phyloP scores from a whole-genome alignment of 805 yeast species.

The Wilhelminamyces savonicus region DNA sequence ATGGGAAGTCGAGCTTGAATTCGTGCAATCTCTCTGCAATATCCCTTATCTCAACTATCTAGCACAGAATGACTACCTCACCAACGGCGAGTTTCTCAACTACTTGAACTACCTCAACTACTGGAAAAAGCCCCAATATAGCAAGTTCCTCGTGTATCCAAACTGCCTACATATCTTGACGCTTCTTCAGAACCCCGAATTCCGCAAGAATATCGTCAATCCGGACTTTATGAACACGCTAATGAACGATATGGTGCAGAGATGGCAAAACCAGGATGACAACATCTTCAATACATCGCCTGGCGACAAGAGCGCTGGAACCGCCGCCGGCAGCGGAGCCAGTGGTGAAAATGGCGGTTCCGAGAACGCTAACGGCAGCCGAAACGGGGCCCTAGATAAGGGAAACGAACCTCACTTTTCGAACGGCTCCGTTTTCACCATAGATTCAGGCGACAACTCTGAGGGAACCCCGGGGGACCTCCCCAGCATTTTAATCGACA shows the following conservation, averaged over 20 bases:
- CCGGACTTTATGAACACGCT: conserved; percentile 51
- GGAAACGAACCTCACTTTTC: no score
- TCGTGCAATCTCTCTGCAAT: conserved; percentile 88
- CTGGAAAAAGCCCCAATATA: conserved; percentile 72
- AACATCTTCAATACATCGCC: background rate
- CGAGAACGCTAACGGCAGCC: no score
- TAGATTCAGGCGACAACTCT: no score
- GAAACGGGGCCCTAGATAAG: no score
- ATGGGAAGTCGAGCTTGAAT: conserved; percentile 89
- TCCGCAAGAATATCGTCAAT: conserved; percentile 49
- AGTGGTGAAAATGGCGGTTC: no score
- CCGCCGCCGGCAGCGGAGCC: background rate
- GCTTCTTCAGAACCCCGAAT: conserved; percentile 47
- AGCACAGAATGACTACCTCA: conserved; percentile 76
- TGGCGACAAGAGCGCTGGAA: background rate
- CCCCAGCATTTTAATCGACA: no score
- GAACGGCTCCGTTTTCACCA: no score
- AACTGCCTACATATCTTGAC: conserved; percentile 79
- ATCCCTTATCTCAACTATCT: conserved; percentile 80
- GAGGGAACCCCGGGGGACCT: no score
- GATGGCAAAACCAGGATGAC: conserved; percentile 48
- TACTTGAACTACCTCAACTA: conserved; percentile 79
- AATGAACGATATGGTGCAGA: conserved; percentile 71
- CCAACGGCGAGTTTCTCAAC: conserved; percentile 63
- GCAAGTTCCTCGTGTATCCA: conserved; percentile 73